Percentiles rank a stretch among this genome's conserved stretches.
Evolutionary conservation across 2,329 filamentous ascomycete species (phyloP).

Genomic region (Stemphylium vesicarium): DNA sequence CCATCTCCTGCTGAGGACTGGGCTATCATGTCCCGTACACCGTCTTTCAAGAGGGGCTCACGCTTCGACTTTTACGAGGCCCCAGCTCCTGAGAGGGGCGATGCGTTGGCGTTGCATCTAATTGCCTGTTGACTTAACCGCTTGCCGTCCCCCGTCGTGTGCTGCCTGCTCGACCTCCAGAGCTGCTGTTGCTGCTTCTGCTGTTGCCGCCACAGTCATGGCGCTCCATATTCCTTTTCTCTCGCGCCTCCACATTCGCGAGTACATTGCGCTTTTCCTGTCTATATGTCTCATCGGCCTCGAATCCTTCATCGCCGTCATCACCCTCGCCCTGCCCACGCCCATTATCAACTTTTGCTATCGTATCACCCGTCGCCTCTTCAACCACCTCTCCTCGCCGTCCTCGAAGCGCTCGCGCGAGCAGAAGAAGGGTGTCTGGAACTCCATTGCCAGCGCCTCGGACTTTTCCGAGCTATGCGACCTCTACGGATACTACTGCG

Average conservation of each 20-base stretch:
- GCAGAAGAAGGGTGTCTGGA: slow-evolving; percentile 74
- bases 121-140: slow-evolving; percentile 1
- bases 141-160: neutral
- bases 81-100: slow-evolving; percentile 9
- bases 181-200: neutral
- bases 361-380: slow-evolving; percentile 77
- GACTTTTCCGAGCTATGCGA: slow-evolving; percentile 96
- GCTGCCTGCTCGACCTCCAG: no score
- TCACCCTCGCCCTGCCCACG: slow-evolving; percentile 85
- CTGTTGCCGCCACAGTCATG: slow-evolving; percentile 34
- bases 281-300: slow-evolving; percentile 84
- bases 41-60: slow-evolving; percentile 2
- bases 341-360: slow-evolving; percentile 85
- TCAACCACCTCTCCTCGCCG: slow-evolving; percentile 77
- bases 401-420: slow-evolving; percentile 71
- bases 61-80: slow-evolving; percentile 7
- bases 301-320: slow-evolving; percentile 81
- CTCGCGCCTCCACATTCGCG: slow-evolving; percentile 66
- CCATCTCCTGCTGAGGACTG: neutral
- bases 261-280: slow-evolving; percentile 85
- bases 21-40: slow-evolving; percentile 7
- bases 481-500: slow-evolving; percentile 88
- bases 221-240: slow-evolving; percentile 66
- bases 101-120: slow-evolving; percentile 10
- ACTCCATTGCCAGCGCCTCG: slow-evolving; percentile 80